A percentile compares a stretch with the other conserved stretches of the same genome.
Conservation (phyloP, 768 basidiomycete species). For the Tulasnella sp. region DNA sequence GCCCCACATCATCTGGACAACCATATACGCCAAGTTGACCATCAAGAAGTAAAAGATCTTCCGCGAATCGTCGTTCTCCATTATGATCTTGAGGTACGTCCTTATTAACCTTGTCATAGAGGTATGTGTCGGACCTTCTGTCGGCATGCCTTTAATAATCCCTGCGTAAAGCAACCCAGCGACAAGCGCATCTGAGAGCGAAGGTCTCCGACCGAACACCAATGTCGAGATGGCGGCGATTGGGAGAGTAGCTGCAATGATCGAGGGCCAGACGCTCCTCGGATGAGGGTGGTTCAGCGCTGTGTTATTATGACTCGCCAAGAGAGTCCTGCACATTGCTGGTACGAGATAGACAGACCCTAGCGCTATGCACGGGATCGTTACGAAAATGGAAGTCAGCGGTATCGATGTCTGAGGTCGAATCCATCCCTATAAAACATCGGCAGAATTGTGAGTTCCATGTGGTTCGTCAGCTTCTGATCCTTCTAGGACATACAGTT, state of each 20-base stretch:
- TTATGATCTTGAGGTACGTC: slow-evolving; percentile 75
- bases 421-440: neutral
- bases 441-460: neutral
- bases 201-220: slow-evolving; percentile 35
- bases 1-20: slow-evolving; percentile 93
- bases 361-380: neutral
- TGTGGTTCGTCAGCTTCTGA: neutral
- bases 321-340: neutral
- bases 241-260: neutral
- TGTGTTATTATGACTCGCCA: neutral
- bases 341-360: neutral
- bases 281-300: neutral
- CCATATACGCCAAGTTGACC: slow-evolving; percentile 92
- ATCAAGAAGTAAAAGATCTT: slow-evolving; percentile 96
- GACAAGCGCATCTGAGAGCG: slow-evolving; percentile 50
- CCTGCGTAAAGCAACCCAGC: slow-evolving; percentile 55
- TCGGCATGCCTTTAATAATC: slow-evolving; percentile 19
- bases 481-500: neutral
- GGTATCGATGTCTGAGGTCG: neutral
- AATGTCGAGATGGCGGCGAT: slow-evolving; percentile 38
- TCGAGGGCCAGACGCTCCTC: neutral
- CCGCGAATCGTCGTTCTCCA: slow-evolving; percentile 83
- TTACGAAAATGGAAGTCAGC: neutral
- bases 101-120: slow-evolving; percentile 26
- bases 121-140: slow-evolving; percentile 9